phyloP scores from a whole-genome alignment of 1,284 basidiomycete genomes.

The Coniferiporia weirii region DNA sequence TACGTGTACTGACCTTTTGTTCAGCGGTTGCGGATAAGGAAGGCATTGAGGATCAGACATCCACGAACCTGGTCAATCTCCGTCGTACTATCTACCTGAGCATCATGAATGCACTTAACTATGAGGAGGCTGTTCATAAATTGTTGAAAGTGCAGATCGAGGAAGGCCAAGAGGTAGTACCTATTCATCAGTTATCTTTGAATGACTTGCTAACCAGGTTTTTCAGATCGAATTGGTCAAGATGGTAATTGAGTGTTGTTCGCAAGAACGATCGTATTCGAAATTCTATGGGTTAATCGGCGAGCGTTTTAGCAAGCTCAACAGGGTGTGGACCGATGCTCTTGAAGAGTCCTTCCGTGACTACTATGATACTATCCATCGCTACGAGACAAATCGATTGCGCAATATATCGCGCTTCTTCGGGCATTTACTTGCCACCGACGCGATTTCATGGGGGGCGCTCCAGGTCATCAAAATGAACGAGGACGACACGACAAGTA shows the following conservation, averaged over 20 bases:
- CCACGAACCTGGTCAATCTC: constrained; percentile 93
- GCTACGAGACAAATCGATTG: constrained; percentile 97
- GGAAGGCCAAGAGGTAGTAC: constrained; percentile 85
- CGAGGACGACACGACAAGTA: constrained; percentile 96
- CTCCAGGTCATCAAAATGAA: constrained; percentile 88
- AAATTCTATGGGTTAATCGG: constrained; percentile 95
- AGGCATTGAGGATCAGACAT: constrained; percentile 92
- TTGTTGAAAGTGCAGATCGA: constrained; percentile 88
- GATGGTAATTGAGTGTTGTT: constrained; percentile 99
- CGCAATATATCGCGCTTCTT: constrained; percentile 98
- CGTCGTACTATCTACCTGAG: constrained; percentile 94
- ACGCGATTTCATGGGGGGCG: constrained; percentile 87
- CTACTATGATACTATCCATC: constrained; percentile 96
- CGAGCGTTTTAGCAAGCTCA: constrained; percentile 94
- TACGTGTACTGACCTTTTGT: constrained; percentile 13
- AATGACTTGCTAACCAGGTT: background rate
- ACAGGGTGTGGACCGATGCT: constrained; percentile 87
- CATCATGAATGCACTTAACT: constrained; percentile 97
- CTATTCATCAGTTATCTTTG: background rate
- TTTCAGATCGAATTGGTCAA: constrained; percentile 88
- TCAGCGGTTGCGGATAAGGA: constrained; percentile 67
- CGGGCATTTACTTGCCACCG: constrained; percentile 82
- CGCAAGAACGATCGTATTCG: constrained; percentile 95
- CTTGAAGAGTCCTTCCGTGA: constrained; percentile 86
- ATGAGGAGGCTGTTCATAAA: constrained; percentile 99